Evolutionary conservation across 352 stramenopile genomes (phyloP), one percentile per base, ranked within the genome.

Genomic region (Phytophthora pistaciae): DNA sequence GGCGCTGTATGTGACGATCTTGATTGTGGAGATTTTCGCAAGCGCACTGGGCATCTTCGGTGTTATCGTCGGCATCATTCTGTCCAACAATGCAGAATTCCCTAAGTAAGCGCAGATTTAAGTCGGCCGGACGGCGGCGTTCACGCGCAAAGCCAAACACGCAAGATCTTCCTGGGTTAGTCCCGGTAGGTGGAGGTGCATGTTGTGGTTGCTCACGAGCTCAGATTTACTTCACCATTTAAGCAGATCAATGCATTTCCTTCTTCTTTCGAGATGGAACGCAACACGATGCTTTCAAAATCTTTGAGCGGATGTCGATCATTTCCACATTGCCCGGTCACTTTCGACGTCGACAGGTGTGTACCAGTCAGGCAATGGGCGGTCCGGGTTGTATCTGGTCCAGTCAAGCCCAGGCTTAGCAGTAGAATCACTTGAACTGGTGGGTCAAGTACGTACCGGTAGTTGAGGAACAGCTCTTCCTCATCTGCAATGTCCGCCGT

Each of bases 1-100:
- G 25, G 91, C 87, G 52, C 83, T 99, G 25, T 99, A 99, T 84
- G 98, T 99, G 50, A 99, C 99, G 83, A 99, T 99, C 84, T 87
- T 99, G 64, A 99, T 99, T 84, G 95, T 99, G n/a, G 97, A 99
- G 87, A 99, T 99, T 95, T 99, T 99, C 78, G 98, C 97, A 46
- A 99, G 93, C 72, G 98, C 98, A 23, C 84, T 99, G 56, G 98
- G 98, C 56, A 99, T 99, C 72, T 99, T 99, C 70, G 98, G 98
- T 53, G 96, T 99, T 60, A 99, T 99, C 77, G 97, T 99, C 33
- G 95, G 96, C 65, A 99, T 99, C 77, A 99, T 99, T 83, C 83
- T 99, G 78, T 98, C 93, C 73, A 99, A 99, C 86, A 97, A 98
- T 68, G 96, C 94, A 14, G 85, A 97, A 64, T 99, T 98, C 72